These are phyloP conservation scores for Quercus parvula DNA, from an alignment of 306 rosid species.

Conservation along the genomic window DNA sequence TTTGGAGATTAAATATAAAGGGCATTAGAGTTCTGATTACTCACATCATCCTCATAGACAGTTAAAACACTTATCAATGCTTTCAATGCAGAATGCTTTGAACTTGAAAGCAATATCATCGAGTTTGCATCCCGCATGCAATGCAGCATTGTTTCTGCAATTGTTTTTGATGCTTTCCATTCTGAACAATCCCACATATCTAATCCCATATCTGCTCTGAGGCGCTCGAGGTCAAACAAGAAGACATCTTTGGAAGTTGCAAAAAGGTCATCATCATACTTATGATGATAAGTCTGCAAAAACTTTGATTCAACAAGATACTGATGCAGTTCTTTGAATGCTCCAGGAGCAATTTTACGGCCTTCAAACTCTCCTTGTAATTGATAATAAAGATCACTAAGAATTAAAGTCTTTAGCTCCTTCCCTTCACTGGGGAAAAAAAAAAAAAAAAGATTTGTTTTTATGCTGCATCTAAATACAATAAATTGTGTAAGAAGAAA, in stretches of 20 bases:
- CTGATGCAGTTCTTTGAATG: slow-evolving; percentile 75
- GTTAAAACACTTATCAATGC: slow-evolving; percentile 58
- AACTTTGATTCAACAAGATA: slow-evolving; percentile 55
- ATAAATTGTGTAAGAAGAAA: slow-evolving; percentile 6
- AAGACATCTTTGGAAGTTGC: slow-evolving; percentile 40
- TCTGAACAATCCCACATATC: slow-evolving; percentile 76
- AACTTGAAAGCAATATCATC: slow-evolving; percentile 54
- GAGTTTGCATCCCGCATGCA: slow-evolving; percentile 68
- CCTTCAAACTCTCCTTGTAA: slow-evolving; percentile 96
- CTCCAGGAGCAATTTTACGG: slow-evolving; percentile 68
- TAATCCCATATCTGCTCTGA: slow-evolving; percentile 70
- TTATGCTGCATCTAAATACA: slow-evolving; percentile 7
- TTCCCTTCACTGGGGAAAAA: slow-evolving; percentile 62
- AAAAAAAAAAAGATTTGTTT: slow-evolving; percentile 7
- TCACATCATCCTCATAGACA: slow-evolving; percentile 61
- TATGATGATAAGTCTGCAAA: slow-evolving; percentile 48
- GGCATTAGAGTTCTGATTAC: slow-evolving; percentile 33
- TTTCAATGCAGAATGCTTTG: slow-evolving; percentile 71
- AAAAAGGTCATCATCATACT: slow-evolving; percentile 50
- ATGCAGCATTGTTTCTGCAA: slow-evolving; percentile 68
- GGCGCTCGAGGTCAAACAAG: slow-evolving; percentile 58
- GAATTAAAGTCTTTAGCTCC: slow-evolving; percentile 64
- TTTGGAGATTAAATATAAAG: slow-evolving; percentile 13
- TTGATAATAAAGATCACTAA: slow-evolving; percentile 88
- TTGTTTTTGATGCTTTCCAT: slow-evolving; percentile 67